Evolutionary conservation across 192 early-diverging fungal genomes (phyloP).

Genomic region (Radiomyces spectabilis): DNA sequence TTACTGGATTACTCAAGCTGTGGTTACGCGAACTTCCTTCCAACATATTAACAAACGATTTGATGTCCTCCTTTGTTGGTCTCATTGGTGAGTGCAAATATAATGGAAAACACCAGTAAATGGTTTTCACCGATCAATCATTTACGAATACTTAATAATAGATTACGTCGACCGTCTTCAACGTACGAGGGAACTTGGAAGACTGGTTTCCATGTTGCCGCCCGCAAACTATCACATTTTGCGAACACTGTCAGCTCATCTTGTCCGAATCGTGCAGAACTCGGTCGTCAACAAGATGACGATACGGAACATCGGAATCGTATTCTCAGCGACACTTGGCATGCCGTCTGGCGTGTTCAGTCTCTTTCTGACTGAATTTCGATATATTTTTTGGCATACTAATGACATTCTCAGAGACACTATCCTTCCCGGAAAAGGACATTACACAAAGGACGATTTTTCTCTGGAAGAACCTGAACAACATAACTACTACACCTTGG

Average conservation of each 20-base stretch:
- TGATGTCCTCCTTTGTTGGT: conserved; percentile 31
- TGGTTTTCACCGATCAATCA: too few species aligned
- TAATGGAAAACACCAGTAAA: neutral
- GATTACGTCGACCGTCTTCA: conserved; percentile 71
- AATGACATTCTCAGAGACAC: too few species aligned
- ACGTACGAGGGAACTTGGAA: conserved; percentile 72
- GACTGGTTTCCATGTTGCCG: conserved; percentile 72
- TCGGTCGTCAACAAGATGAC: conserved; percentile 91
- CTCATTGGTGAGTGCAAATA: neutral
- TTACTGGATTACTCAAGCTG: conserved; percentile 88
- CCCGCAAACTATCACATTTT: conserved; percentile 86
- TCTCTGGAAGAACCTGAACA: too few species aligned
- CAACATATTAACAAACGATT: conserved; percentile 75
- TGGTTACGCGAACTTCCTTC: conserved; percentile 85
- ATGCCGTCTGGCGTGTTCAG: conserved; percentile 89
- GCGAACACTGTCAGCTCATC: conserved; percentile 77
- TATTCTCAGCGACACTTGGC: conserved; percentile 92
- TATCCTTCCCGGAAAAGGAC: too few species aligned
- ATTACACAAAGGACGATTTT: too few species aligned
- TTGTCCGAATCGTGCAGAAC: conserved; percentile 82
- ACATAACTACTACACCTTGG: too few species aligned
- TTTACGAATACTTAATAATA: conserved; percentile 11
- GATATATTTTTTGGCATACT: conserved; percentile 73
- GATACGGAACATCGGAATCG: conserved; percentile 89
- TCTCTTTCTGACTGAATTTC: conserved; percentile 84